Conservation (phyloP, 2,329 filamentous ascomycete species). For the Tolypocladium pustulatum region DNA sequence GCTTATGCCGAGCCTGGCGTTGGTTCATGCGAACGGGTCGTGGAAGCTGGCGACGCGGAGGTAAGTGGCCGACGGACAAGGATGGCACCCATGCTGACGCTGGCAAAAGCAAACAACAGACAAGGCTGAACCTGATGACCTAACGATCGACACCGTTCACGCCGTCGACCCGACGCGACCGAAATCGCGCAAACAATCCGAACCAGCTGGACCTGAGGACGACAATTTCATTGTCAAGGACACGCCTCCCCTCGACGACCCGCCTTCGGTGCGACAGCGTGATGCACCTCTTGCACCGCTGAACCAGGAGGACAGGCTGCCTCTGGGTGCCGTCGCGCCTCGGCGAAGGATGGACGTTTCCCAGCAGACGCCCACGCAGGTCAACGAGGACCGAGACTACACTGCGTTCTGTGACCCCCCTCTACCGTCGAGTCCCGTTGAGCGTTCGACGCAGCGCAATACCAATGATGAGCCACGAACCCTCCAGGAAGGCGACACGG, state of each 20-base stretch:
- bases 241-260: not conserved
- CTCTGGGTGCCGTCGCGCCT: not conserved
- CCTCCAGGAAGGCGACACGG: constrained; percentile 36
- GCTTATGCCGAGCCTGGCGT: not conserved
- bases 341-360: constrained; percentile 30
- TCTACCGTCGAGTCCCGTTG: constrained; percentile 16
- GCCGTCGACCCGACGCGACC: not conserved
- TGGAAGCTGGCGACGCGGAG: not conserved
- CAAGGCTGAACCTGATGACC: not conserved
- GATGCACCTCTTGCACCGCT: not conserved
- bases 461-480: constrained; percentile 22
- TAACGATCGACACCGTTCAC: not conserved
- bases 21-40: not conserved
- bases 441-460: constrained; percentile 14
- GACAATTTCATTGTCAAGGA: not conserved
- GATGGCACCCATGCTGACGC: not conserved
- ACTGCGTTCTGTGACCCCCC: constrained; percentile 27
- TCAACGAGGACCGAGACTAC: constrained; percentile 47
- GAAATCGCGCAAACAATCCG: not conserved
- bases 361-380: constrained; percentile 44
- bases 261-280: not conserved
- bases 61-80: not conserved
- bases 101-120: constrained; percentile 1
- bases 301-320: not conserved
- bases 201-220: not conserved